A percentile compares a stretch with the other conserved stretches of the same genome.
Conservation (phyloP, 1,284 basidiomycete genomes). For the Papiliotrema laurentii region DNA sequence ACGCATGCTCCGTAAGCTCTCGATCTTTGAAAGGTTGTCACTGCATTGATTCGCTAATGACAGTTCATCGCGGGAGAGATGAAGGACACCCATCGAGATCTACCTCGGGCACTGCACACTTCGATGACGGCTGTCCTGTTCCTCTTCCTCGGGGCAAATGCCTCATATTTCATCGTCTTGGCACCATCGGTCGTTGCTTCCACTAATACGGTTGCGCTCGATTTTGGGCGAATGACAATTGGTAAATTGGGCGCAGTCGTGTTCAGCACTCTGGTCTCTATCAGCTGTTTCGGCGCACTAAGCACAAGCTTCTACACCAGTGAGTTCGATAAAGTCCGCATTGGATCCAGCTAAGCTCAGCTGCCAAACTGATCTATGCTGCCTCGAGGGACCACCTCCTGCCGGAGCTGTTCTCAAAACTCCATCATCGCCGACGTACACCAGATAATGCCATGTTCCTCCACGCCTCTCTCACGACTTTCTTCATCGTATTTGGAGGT, state of each 20-base stretch:
- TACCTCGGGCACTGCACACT: constrained; percentile 81
- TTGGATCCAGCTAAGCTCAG: constrained; percentile 17
- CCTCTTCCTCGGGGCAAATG: constrained; percentile 75
- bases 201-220: constrained; percentile 84
- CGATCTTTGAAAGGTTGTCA: constrained; percentile 23
- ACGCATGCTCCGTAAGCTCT: constrained; percentile 43
- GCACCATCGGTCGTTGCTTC: constrained; percentile 59
- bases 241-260: constrained; percentile 79
- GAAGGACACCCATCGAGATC: constrained; percentile 73
- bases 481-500: constrained; percentile 77
- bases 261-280: constrained; percentile 81
- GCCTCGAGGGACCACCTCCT: constrained; percentile 85
- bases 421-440: constrained; percentile 69
- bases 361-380: constrained; percentile 75
- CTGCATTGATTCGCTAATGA: constrained; percentile 14
- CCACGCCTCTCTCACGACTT: constrained; percentile 66
- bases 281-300: constrained; percentile 89
- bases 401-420: constrained; percentile 69
- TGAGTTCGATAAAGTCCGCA: constrained; percentile 8
- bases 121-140: constrained; percentile 66
- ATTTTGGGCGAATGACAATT: constrained; percentile 83
- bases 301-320: constrained; percentile 83
- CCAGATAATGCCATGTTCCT: constrained; percentile 79
- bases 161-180: constrained; percentile 91
- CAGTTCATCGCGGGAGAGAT: constrained; percentile 91